phyloP scores from a whole-genome alignment of 2,329 filamentous ascomycete species.

The Cladophialophora immunda region DNA sequence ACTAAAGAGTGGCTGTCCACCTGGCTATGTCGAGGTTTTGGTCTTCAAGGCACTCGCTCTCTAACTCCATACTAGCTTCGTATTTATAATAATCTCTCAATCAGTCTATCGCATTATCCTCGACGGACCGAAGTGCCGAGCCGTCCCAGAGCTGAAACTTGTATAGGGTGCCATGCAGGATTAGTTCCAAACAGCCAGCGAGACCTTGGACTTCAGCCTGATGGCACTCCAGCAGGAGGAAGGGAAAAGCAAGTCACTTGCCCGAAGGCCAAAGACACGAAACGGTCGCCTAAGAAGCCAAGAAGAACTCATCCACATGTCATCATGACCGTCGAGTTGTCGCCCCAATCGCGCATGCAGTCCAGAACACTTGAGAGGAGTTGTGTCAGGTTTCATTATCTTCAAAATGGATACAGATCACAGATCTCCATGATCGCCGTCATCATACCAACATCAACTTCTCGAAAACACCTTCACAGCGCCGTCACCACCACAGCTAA shows the following conservation, averaged over 20 bases:
- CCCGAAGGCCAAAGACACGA: background rate
- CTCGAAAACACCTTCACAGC: conserved; percentile 84
- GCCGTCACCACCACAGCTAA: conserved; percentile 92
- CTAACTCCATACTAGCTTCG: too few species aligned
- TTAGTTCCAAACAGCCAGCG: too few species aligned
- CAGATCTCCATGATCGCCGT: conserved; percentile 5
- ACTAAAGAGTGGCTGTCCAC: too few species aligned
- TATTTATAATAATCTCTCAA: too few species aligned
- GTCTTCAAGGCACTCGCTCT: too few species aligned
- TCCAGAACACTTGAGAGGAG: conserved; percentile 3
- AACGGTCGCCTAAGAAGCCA: background rate
- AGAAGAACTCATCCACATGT: background rate
- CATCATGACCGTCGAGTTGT: background rate
- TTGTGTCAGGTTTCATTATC: conserved; percentile 19
- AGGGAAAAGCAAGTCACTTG: too few species aligned
- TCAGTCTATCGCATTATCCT: too few species aligned
- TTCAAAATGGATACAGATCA: conserved; percentile 22
- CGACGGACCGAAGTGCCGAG: too few species aligned
- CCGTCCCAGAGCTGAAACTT: too few species aligned
- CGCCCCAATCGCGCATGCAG: background rate
- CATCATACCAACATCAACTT: conserved; percentile 28
- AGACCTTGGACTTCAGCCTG: too few species aligned
- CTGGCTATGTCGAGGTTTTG: background rate
- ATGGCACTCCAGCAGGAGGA: too few species aligned
- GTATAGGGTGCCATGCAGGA: too few species aligned